Conservation (phyloP, 352 stramenopile species). For the Phytophthora hibernalis region DNA sequence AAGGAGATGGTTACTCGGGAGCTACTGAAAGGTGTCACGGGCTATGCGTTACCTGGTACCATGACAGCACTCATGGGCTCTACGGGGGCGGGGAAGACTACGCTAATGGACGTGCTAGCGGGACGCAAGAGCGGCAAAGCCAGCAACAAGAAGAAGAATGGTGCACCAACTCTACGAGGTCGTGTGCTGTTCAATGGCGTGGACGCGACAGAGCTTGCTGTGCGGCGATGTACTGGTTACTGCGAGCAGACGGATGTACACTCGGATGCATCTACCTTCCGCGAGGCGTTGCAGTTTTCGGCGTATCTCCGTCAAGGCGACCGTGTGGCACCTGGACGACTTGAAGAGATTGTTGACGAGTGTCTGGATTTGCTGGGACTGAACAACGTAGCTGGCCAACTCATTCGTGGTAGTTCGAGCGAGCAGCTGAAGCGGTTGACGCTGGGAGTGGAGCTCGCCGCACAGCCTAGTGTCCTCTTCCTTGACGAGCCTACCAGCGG, state of each 20-base stretch:
- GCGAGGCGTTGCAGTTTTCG: constrained; percentile 91
- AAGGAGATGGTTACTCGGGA: constrained; percentile 48
- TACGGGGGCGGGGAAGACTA: constrained; percentile 84
- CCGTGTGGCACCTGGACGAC: constrained; percentile 26
- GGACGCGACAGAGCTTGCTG: constrained; percentile 65
- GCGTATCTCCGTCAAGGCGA: constrained; percentile 77
- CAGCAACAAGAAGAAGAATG: constrained; percentile 27
- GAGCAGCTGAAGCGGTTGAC: constrained; percentile 63
- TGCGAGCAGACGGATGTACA: constrained; percentile 91
- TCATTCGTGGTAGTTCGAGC: constrained; percentile 49
- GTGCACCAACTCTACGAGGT: constrained; percentile 28
- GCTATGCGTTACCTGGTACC: constrained; percentile 78
- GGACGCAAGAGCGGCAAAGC: constrained; percentile 83
- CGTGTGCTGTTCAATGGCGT: constrained; percentile 90
- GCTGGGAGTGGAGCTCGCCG: constrained; percentile 55
- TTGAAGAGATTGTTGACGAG: constrained; percentile 66
- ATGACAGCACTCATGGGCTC: constrained; percentile 92
- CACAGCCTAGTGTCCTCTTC: constrained; percentile 58
- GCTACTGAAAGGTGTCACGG: constrained; percentile 83
- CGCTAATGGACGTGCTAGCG: constrained; percentile 94
- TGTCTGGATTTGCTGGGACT: constrained; percentile 87
- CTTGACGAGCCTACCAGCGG: constrained; percentile 67
- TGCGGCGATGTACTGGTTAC: constrained; percentile 60
- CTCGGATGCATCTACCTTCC: constrained; percentile 86
- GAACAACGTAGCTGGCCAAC: constrained; percentile 52